Evolutionary conservation across 805 yeast species (phyloP).

Genomic region (Metschnikowia reukaufii): DNA sequence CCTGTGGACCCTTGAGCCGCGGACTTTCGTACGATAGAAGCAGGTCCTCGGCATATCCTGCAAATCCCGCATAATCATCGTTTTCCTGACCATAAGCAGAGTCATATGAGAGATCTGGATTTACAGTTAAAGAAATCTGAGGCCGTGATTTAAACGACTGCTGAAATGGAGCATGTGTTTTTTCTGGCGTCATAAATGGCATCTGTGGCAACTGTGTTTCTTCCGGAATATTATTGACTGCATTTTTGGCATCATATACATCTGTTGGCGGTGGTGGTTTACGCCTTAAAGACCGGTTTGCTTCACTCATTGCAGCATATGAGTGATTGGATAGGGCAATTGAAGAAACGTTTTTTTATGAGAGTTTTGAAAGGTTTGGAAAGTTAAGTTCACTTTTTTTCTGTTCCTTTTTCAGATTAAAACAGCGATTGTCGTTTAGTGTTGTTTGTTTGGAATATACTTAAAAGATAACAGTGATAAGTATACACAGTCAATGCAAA

Average conservation of each 20-base stretch:
- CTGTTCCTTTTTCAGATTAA: too few species aligned
- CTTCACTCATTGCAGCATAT: conserved; percentile 4
- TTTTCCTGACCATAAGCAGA: neutral
- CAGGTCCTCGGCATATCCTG: conserved; percentile 23
- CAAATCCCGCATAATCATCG: conserved; percentile 2
- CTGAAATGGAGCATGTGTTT: neutral
- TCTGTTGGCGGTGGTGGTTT: conserved; percentile 20
- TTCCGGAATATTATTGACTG: neutral
- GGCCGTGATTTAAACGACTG: neutral
- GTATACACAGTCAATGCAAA: neutral
- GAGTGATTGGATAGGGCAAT: neutral
- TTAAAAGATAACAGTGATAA: too few species aligned
- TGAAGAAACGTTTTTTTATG: neutral
- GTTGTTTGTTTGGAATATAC: too few species aligned
- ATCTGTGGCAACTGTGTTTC: neutral
- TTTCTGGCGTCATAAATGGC: conserved; percentile 7
- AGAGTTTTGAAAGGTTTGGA: neutral
- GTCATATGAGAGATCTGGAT: conserved; percentile 6
- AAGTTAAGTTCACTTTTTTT: too few species aligned
- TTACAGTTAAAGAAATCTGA: neutral
- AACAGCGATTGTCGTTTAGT: too few species aligned
- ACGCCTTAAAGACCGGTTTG: conserved; percentile 12
- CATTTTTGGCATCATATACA: neutral
- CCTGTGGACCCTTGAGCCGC: conserved; percentile 43
- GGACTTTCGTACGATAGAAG: conserved; percentile 31